Conservation (phyloP, 352 stramenopile genomes). For the Phytophthora niederhauseri region DNA sequence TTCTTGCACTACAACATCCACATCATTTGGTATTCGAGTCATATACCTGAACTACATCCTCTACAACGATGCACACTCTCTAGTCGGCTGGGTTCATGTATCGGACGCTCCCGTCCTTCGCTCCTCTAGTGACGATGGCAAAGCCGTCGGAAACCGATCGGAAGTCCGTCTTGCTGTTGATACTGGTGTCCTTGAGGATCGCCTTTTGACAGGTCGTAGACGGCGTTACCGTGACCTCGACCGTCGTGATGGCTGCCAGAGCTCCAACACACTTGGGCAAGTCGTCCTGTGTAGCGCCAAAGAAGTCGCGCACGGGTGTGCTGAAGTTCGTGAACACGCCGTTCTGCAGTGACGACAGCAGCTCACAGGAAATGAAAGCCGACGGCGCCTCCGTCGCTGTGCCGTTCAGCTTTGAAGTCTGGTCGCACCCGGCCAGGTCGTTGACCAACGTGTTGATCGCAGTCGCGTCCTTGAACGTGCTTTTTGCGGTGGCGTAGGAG, state of each 20-base stretch:
- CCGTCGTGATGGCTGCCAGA: constrained; percentile 48
- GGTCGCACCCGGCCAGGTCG: constrained; percentile 55
- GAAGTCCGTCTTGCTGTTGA: constrained; percentile 62
- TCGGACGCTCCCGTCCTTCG: constrained; percentile 52
- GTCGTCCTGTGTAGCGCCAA: constrained; percentile 45
- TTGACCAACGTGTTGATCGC: constrained; percentile 54
- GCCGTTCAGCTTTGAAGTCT: constrained; percentile 50
- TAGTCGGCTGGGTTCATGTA: constrained; percentile 49
- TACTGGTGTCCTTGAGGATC: constrained; percentile 60
- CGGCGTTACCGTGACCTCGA: constrained; percentile 45
- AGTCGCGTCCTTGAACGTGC: constrained; percentile 49
- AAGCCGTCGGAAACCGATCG: constrained; percentile 51
- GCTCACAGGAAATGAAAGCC: constrained; percentile 66
- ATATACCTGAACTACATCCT: background rate
- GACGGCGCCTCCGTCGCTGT: constrained; percentile 45
- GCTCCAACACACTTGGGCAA: constrained; percentile 63
- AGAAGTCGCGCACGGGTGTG: constrained; percentile 58
- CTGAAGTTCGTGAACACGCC: constrained; percentile 83
- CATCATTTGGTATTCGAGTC: background rate
- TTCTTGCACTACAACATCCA: background rate
- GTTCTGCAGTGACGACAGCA: constrained; percentile 71
- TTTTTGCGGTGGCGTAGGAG: constrained; percentile 45
- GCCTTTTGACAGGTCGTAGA: constrained; percentile 49
- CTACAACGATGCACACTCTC: background rate
- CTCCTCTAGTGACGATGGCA: constrained; percentile 63